These are phyloP conservation scores for Aspergillus heteromorphus DNA, from an alignment of 495 filamentous ascomycete genomes.

Conservation along the genomic window DNA sequence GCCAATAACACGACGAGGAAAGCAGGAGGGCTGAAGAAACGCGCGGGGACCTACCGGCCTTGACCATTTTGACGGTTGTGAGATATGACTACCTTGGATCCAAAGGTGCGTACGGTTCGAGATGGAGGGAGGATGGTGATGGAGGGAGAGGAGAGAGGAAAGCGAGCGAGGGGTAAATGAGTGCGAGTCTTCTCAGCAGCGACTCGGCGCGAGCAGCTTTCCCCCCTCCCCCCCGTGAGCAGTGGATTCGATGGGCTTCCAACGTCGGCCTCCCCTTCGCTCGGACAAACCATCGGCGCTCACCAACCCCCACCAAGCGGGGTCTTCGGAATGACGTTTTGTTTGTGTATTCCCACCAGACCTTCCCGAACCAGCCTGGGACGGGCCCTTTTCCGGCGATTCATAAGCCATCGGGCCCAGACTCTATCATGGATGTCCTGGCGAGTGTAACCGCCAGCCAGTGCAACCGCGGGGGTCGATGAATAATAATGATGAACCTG, in stretches of 20 bases:
- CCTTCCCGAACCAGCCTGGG: too few relatives aligned
- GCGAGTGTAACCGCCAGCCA: too few relatives aligned
- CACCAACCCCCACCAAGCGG: slow-evolving; percentile 22
- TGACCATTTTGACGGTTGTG: slow-evolving; percentile 76
- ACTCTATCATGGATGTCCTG: slow-evolving; percentile 1
- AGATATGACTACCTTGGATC: slow-evolving; percentile 9
- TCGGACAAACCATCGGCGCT: not conserved
- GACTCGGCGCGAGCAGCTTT: not conserved
- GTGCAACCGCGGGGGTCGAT: too few relatives aligned
- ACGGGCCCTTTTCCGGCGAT: slow-evolving; percentile 8
- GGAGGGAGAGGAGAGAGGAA: slow-evolving; percentile 18
- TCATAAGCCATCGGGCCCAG: slow-evolving; percentile 21
- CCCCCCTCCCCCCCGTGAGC: not conserved
- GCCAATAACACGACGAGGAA: slow-evolving; percentile 19
- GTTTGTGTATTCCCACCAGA: slow-evolving; percentile 5
- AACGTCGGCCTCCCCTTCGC: slow-evolving; percentile 1
- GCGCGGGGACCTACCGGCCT: slow-evolving; percentile 68
- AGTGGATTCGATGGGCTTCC: slow-evolving; percentile 19
- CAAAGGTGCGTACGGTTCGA: slow-evolving; percentile 12
- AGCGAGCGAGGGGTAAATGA: slow-evolving; percentile 10
- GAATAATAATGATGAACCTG: too few relatives aligned
- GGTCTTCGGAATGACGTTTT: slow-evolving; percentile 24
- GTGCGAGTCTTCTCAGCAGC: not conserved
- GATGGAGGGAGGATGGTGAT: slow-evolving; percentile 6
- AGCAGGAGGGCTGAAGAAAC: slow-evolving; percentile 5